phyloP scores from a whole-genome alignment of 176 grass and related monocot genomes.

The Carex littledalei region DNA sequence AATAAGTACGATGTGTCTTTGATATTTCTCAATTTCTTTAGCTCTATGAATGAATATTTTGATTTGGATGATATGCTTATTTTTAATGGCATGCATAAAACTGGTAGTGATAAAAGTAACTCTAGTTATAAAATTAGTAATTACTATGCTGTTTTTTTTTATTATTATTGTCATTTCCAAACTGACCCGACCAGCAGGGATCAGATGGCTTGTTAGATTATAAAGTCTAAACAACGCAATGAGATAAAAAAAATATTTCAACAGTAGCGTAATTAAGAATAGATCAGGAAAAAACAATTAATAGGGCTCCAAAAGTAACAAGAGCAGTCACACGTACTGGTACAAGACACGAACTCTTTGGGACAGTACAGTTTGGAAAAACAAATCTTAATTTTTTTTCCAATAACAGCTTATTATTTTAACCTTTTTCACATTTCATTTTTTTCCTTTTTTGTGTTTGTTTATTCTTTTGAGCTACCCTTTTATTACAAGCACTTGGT shows the following conservation, averaged over 20 bases:
- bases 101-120: background rate
- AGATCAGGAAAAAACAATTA: background rate
- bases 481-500: background rate
- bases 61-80: background rate
- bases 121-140: background rate
- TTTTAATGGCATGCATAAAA: background rate
- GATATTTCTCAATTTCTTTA: background rate
- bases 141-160: background rate
- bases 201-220: background rate
- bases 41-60: background rate
- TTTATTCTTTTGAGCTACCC: background rate
- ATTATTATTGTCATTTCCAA: background rate
- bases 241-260: background rate
- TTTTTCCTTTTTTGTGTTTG: background rate
- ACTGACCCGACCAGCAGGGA: background rate
- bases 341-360: background rate
- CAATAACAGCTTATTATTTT: background rate
- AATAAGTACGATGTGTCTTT: background rate
- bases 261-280: background rate
- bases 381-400: background rate
- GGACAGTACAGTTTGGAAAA: background rate
- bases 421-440: too few relatives aligned
- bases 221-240: background rate
- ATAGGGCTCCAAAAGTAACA: background rate
- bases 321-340: background rate